phyloP scores from a whole-genome alignment of 179 eudicot species.

The Silene coronaria region DNA sequence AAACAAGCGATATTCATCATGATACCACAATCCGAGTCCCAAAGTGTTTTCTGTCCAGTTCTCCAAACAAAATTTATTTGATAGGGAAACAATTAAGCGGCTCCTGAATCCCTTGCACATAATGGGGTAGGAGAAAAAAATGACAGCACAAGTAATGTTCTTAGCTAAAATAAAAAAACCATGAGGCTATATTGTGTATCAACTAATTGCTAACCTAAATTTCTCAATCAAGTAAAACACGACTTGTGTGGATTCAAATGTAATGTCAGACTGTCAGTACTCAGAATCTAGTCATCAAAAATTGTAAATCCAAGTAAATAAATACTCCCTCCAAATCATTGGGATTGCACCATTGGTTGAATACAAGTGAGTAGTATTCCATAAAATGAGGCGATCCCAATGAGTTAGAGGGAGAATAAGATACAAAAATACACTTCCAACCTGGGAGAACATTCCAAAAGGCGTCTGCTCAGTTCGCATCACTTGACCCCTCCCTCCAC shows the following conservation, averaged over 20 bases:
- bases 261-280: not conserved
- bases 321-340: too few species aligned
- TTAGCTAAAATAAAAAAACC: not conserved
- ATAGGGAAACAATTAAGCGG: not conserved
- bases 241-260: not conserved
- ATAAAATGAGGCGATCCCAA: too few species aligned
- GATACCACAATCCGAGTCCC: not conserved
- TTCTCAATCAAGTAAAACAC: conserved; percentile 2
- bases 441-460: conserved; percentile 96
- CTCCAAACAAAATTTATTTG: not conserved
- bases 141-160: not conserved
- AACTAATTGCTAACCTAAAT: not conserved
- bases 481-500: conserved; percentile 99
- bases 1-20: too few species aligned
- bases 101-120: not conserved
- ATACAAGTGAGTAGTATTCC: too few species aligned
- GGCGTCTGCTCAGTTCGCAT: conserved; percentile 99
- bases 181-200: not conserved
- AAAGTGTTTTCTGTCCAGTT: not conserved
- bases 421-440: conserved; percentile 17
- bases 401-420: not conserved
- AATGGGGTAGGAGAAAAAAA: not conserved
- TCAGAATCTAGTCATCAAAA: too few species aligned
- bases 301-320: too few species aligned
- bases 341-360: too few species aligned